Conservation (phyloP, 2,329 filamentous ascomycete genomes). For the Colletotrichum spaethianum region DNA sequence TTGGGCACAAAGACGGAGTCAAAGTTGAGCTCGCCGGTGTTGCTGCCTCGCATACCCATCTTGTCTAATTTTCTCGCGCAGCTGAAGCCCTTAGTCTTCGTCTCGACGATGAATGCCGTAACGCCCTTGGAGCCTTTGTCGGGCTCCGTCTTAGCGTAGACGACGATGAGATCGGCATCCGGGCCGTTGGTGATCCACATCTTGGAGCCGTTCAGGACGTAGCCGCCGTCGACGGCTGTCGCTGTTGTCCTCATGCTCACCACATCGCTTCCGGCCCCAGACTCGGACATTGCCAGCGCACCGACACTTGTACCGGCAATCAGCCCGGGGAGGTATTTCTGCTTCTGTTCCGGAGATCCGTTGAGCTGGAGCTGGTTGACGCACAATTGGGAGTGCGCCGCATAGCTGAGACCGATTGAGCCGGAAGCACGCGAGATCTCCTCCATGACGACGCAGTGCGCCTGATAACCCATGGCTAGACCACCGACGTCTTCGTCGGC, state of each 20-base stretch:
- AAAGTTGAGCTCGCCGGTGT: constrained; percentile 94
- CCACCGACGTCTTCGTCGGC: constrained; percentile 94
- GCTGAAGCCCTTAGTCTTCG: constrained; percentile 79
- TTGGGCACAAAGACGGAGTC: constrained; percentile 90
- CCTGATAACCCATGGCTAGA: constrained; percentile 93
- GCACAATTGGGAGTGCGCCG: constrained; percentile 95
- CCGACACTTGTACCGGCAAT: constrained; percentile 87
- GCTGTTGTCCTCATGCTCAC: constrained; percentile 95
- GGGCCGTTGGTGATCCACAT: constrained; percentile 99
- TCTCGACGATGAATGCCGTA: constrained; percentile 92
- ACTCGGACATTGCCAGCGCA: constrained; percentile 95
- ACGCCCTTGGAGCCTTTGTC: constrained; percentile 89
- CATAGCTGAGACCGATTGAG: constrained; percentile 91
- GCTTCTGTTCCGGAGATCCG: constrained; percentile 83
- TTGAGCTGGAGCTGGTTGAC: constrained; percentile 97
- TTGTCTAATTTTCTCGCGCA: constrained; percentile 95
- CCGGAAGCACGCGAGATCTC: constrained; percentile 90
- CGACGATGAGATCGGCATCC: constrained; percentile 91
- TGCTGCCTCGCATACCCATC: constrained; percentile 97
- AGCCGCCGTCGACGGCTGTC: constrained; percentile 86
- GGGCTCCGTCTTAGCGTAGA: constrained; percentile 96
- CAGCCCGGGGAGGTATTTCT: constrained; percentile 82
- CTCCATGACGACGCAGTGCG: constrained; percentile 95
- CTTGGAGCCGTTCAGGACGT: constrained; percentile 89
- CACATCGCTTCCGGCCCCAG: constrained; percentile 91